phyloP scores from a whole-genome alignment of 352 stramenopile genomes.

The Globisporangium paroecandrum region DNA sequence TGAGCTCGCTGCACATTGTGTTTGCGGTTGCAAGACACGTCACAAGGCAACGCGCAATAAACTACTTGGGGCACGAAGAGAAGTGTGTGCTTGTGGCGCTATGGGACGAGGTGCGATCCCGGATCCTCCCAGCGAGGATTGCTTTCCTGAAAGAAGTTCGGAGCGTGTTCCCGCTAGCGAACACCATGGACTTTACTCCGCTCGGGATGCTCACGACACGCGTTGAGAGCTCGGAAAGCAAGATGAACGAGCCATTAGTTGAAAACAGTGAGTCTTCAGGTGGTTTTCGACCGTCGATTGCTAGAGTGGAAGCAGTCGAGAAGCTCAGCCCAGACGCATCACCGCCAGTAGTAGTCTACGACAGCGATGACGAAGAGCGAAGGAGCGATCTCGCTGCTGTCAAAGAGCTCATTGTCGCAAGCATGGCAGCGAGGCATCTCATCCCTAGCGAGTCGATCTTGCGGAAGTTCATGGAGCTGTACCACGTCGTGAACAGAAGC shows the following conservation, averaged over 20 bases:
- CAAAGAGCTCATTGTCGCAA: conserved; percentile 26
- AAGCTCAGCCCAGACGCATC: background rate
- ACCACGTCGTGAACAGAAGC: conserved; percentile 36
- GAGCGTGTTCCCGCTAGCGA: conserved; percentile 32
- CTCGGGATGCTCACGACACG: conserved; percentile 10
- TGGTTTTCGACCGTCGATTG: background rate
- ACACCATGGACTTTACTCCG: conserved; percentile 39
- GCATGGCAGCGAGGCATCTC: conserved; percentile 24
- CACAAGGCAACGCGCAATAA: conserved; percentile 5
- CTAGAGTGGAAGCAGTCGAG: background rate
- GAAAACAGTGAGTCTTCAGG: background rate
- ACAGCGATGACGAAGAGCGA: conserved; percentile 44
- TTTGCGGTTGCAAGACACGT: conserved; percentile 27
- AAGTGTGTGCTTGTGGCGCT: conserved; percentile 42
- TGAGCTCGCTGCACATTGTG: conserved; percentile 26
- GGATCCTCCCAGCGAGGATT: conserved; percentile 37
- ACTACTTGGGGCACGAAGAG: conserved; percentile 32
- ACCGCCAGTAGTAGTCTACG: conserved; percentile 21
- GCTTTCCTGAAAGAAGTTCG: conserved; percentile 41
- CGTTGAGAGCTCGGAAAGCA: background rate
- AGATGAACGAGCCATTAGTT: background rate
- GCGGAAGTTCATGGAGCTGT: conserved; percentile 59
- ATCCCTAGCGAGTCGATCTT: conserved; percentile 41
- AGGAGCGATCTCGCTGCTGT: conserved; percentile 28
- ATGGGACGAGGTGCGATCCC: conserved; percentile 46